phyloP scores from a whole-genome alignment of 495 filamentous ascomycete species.

The Ramalina peruviana region DNA sequence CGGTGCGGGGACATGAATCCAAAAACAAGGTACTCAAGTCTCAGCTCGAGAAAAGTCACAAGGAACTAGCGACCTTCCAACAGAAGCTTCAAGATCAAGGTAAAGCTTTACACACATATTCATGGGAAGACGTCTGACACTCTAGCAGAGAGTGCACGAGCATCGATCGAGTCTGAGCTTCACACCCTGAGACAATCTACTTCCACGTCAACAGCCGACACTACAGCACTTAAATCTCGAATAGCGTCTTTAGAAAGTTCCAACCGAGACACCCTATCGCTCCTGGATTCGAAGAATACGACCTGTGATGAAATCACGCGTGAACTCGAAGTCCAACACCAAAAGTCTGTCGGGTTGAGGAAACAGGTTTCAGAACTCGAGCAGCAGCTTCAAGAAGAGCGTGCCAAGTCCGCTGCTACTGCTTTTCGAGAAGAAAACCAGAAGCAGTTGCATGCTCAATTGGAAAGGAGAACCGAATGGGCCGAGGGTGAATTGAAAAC shows the following conservation, averaged over 20 bases:
- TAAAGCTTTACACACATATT: slow-evolving; percentile 27
- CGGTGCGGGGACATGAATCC: slow-evolving; percentile 64
- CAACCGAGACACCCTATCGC: slow-evolving; percentile 73
- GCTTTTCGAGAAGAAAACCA: slow-evolving; percentile 80
- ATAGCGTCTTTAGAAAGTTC: slow-evolving; percentile 78
- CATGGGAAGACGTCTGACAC: slow-evolving; percentile 12
- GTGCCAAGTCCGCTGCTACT: slow-evolving; percentile 57
- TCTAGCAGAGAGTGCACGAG: slow-evolving; percentile 43
- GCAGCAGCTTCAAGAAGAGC: slow-evolving; percentile 65
- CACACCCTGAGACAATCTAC: slow-evolving; percentile 63
- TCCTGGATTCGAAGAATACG: slow-evolving; percentile 76
- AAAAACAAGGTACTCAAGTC: slow-evolving; percentile 67
- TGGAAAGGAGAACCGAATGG: slow-evolving; percentile 84
- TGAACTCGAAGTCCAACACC: slow-evolving; percentile 74
- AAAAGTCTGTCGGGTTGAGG: slow-evolving; percentile 69
- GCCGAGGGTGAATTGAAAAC: slow-evolving; percentile 80
- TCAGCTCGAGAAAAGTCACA: slow-evolving; percentile 65
- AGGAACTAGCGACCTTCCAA: slow-evolving; percentile 63
- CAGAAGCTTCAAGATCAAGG: slow-evolving; percentile 71
- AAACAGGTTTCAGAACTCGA: slow-evolving; percentile 68
- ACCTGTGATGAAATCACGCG: slow-evolving; percentile 76
- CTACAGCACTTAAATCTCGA: slow-evolving; percentile 58
- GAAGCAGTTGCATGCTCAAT: slow-evolving; percentile 74
- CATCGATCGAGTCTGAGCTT: slow-evolving; percentile 68
- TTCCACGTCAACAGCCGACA: slow-evolving; percentile 61